Base-by-base conservation (phyloP, 139 green algal genomes). In the Eudorina sp. region DNA sequence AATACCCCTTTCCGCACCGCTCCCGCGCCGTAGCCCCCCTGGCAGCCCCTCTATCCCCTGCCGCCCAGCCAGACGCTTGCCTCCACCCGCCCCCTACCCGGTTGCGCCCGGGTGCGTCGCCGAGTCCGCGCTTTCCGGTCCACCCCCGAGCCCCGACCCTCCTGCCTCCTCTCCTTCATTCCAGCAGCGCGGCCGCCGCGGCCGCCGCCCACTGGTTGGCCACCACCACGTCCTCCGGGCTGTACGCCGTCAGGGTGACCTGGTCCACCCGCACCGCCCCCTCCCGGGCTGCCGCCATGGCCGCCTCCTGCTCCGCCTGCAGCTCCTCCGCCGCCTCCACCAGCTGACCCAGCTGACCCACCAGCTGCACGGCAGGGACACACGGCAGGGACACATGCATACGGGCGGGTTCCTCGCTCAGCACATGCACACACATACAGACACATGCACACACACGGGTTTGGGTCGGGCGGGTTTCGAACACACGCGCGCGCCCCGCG, bases 251-350 rank as follows among this genome's bases (percentile, higher is more conserved):
- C 16, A 86, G 13, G 8, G 29, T 19, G 60, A 77, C 41, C 3
- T 76, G 53, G 18, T 64, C 80, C 23, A 53, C 21, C 31, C 80
- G 58, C n/a, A 66, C 29, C 40, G 29, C 43, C 6, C 60, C 21
- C 43, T 46, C 60, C 53, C 43, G 34, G 16, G 2, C 60, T 8
- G 41, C 41, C 58, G 4, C 14, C 40, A 86, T 36, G 60, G 60
- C 58, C 4, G 41, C 60, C 7, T 86, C 80, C 13, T 76, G 80
- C 58, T 86, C 80, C 29, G 60, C 80, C 80, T 86, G 60, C 60
- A 86, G 80, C 60, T 86, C 60, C 4, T 86, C 80, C 21, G 80
- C 80, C 41, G 18, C 60, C 43, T 86, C 80, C 41, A 86, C 41
- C 58, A 86, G 41, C 60, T 86, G 43, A 1, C 43, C 40, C 60